Percentiles rank a stretch among this genome's conserved stretches.
Evolutionary conservation across 1,284 basidiomycete genomes (phyloP).

Genomic region (Mycosarcoma maydis): DNA sequence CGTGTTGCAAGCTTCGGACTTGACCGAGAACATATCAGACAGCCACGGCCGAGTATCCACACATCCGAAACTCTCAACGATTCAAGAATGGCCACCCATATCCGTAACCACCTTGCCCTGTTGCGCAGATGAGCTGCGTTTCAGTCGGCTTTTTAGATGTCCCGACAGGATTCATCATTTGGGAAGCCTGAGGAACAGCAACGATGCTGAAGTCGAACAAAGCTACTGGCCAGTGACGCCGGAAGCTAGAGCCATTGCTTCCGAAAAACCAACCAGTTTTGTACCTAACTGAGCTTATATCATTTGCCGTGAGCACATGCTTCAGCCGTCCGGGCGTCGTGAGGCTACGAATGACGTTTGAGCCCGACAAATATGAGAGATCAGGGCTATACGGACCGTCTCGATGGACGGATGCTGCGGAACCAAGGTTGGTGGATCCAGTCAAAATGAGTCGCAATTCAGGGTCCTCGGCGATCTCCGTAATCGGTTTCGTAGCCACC

Average conservation of each 20-base stretch:
- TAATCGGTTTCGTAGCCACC: background rate
- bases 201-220: too few relatives aligned
- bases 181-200: too few relatives aligned
- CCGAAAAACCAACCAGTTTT: background rate
- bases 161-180: too few relatives aligned
- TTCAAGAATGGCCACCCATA: too few relatives aligned
- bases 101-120: too few relatives aligned
- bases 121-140: too few relatives aligned
- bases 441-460: background rate
- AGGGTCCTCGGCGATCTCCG: slow-evolving; percentile 40
- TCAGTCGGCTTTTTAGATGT: too few relatives aligned
- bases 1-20: slow-evolving; percentile 7
- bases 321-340: background rate
- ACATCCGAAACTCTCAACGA: background rate
- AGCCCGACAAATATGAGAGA: too few relatives aligned
- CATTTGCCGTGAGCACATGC: slow-evolving; percentile 1
- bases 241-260: slow-evolving; percentile 8
- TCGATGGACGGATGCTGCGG: background rate
- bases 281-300: background rate
- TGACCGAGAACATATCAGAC: slow-evolving; percentile 25
- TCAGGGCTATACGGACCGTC: too few relatives aligned
- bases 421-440: background rate
- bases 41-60: slow-evolving; percentile 31
- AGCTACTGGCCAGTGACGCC: background rate
- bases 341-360: background rate